Percentiles rank a stretch among this genome's conserved stretches.
Conservation (phyloP, 352 stramenopile species). For the Globisporangium carolinianum region DNA sequence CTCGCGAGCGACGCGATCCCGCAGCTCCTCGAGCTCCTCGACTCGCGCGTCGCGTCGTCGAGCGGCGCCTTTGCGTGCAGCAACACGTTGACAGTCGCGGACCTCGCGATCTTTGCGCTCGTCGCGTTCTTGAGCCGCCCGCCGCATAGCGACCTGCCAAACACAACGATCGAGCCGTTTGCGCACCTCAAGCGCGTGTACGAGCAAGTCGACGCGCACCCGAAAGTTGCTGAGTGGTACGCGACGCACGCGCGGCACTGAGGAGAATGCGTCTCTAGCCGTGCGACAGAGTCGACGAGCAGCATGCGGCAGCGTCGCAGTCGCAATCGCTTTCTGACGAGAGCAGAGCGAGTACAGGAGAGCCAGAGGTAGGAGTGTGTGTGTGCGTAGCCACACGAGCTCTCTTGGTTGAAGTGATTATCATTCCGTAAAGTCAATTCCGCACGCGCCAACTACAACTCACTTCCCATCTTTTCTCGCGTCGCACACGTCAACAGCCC, state of each 20-base stretch:
- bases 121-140: conserved; percentile 32
- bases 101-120: conserved; percentile 42
- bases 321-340: neutral
- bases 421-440: too few relatives aligned
- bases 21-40: conserved; percentile 26
- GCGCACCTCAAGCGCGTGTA: conserved; percentile 25
- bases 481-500: too few relatives aligned
- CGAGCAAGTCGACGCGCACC: conserved; percentile 22
- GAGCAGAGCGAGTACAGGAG: too few relatives aligned
- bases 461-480: too few relatives aligned
- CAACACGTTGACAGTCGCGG: conserved; percentile 31
- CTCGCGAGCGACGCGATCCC: conserved; percentile 30
- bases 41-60: conserved; percentile 28
- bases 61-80: conserved; percentile 20
- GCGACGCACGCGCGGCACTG: conserved; percentile 5
- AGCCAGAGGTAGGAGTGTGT: too few relatives aligned
- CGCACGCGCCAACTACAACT: too few relatives aligned
- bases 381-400: too few relatives aligned
- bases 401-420: too few relatives aligned
- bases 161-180: conserved; percentile 20
- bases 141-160: conserved; percentile 18
- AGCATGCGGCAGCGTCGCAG: too few relatives aligned
- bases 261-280: neutral
- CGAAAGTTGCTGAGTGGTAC: conserved; percentile 44
- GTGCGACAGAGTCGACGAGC: too few relatives aligned